These are phyloP conservation scores for Solanum tarijense DNA, from an alignment of 257 asterid genomes.

Conservation along the genomic window DNA sequence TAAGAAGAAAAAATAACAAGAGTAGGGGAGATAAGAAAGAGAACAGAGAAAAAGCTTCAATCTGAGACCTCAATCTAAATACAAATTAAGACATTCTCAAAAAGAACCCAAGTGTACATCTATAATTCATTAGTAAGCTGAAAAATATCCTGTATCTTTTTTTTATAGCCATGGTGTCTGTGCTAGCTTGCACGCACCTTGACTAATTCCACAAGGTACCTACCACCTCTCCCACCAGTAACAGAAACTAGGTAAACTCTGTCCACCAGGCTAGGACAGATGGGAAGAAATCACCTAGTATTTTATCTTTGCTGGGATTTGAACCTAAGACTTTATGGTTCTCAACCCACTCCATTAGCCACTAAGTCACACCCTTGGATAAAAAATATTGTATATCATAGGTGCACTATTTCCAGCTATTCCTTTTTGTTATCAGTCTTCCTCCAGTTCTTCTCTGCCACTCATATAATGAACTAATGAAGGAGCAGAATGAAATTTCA, in stretches of 20 bases:
- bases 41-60: neutral
- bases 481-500: neutral
- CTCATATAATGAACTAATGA: neutral
- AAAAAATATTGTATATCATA: neutral
- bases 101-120: neutral
- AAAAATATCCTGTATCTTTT: neutral
- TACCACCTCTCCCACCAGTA: neutral
- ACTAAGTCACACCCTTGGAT: neutral
- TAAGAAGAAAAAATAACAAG: neutral
- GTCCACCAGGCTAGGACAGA: neutral
- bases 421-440: neutral
- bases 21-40: neutral
- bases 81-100: neutral
- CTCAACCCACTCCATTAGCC: neutral
- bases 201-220: neutral
- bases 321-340: neutral
- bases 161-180: neutral
- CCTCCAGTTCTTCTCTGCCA: neutral
- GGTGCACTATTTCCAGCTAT: neutral
- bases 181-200: neutral
- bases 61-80: neutral
- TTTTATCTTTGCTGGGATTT: neutral
- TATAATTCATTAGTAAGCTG: neutral
- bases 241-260: neutral
- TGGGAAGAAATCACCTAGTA: neutral